phyloP scores from a whole-genome alignment of 2,329 filamentous ascomycete genomes.

The Fusarium tricinctum region DNA sequence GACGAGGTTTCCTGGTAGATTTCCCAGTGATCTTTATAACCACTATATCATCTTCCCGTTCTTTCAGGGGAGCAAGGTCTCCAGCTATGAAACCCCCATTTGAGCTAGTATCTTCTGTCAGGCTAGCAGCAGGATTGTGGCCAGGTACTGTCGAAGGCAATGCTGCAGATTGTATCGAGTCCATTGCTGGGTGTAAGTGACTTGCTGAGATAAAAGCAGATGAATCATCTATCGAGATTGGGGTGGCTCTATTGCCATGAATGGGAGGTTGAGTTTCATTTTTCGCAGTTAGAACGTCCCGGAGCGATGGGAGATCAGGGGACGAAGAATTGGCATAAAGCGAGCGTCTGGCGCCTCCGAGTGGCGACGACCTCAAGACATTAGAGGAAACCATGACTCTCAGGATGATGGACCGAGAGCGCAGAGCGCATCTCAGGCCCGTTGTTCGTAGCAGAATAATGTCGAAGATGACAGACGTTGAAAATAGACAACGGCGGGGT shows the following conservation, averaged over 20 bases:
- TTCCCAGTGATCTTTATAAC: conserved; percentile 46
- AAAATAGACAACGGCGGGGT: conserved; percentile 30
- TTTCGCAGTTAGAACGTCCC: conserved; percentile 61
- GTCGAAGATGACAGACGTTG: conserved; percentile 21
- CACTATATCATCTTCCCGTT: conserved; percentile 34
- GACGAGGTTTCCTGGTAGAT: conserved; percentile 35
- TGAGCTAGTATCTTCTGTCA: background rate
- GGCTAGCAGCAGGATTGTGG: background rate
- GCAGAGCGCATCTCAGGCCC: conserved; percentile 62
- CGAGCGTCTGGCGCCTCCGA: conserved; percentile 52
- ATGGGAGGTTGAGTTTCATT: conserved; percentile 51
- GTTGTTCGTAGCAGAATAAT: conserved; percentile 51
- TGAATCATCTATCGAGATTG: conserved; percentile 56
- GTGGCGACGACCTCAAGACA: conserved; percentile 51
- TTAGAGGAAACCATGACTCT: conserved; percentile 54
- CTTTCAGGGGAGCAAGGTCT: background rate
- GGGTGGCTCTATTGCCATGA: conserved; percentile 55
- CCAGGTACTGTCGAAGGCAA: background rate
- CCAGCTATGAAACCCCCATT: conserved; percentile 13
- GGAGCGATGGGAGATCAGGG: conserved; percentile 67
- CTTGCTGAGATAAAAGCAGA: conserved; percentile 60
- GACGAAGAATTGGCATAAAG: conserved; percentile 62
- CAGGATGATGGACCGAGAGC: conserved; percentile 54
- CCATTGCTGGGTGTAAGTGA: conserved; percentile 54
- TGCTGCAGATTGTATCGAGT: conserved; percentile 36